Evolutionary conservation across 2,329 filamentous ascomycete species (phyloP), one percentile per base, ranked within the genome.

Genomic region (Colletotrichum horii): DNA sequence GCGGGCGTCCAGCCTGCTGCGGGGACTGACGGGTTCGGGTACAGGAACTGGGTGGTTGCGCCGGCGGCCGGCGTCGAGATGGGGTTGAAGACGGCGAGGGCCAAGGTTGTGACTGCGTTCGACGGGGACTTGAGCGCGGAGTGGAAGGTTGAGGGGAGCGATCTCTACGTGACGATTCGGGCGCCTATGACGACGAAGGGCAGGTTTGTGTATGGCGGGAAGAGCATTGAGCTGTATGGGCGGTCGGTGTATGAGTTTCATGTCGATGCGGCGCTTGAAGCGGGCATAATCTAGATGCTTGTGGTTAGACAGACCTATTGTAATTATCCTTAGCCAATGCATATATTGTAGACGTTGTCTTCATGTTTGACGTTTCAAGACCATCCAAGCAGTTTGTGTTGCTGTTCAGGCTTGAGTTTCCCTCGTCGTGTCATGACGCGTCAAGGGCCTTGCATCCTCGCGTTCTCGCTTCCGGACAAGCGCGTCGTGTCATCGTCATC

Each of bases 41-140:
- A 80, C 60, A 74, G 74, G 69, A 80, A 76, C 8, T 83, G 81
- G 81, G 70, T 77, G 22, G 78, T 83, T 6, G 71, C 76, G n/a
- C 83, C 83, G 7, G 60, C 77, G 26, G 76, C 75, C 11, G 79
- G 82, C 3, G 69, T 78, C 3, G 79, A 76, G 6, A 77, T 83
- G 73, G 82, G 80, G 16, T 65, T 84, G 65, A 77, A 62, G 36
- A 77, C 77, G 12, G 82, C 78, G 6, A 77, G 77, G 19, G 80
- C 78, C 2, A 80, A 71, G 8, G 80, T 82, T 3, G 73, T 77
- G 28, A 83, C 82, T 6, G 79, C 81, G 12, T 79, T 73, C 58
- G 61, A 11, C 3, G 82, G 82, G 0, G 77, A 79, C 12, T 43
- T 78, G 8, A 78, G 79, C 3, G 77, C 76, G 5, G 81, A 79